These are phyloP conservation scores for Hyaloscypha bicolor DNA, from an alignment of 495 filamentous ascomycete genomes.

Conservation along the genomic window DNA sequence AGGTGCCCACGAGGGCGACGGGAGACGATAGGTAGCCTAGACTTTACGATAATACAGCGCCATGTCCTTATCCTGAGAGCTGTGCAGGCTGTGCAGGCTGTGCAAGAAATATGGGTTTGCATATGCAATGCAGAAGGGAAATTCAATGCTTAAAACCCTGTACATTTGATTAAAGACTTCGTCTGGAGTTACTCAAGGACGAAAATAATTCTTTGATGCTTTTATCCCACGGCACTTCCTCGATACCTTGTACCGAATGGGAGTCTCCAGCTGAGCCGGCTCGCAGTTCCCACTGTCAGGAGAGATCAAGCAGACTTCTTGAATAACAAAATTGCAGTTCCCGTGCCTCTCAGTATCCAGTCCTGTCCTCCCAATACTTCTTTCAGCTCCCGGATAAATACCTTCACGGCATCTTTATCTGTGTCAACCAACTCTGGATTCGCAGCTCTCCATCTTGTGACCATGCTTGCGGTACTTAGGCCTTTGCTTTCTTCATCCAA, in stretches of 20 bases:
- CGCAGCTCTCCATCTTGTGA: slow-evolving; percentile 31
- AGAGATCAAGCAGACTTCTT: slow-evolving; percentile 19
- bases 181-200: not conserved
- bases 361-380: slow-evolving; percentile 17
- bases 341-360: slow-evolving; percentile 8
- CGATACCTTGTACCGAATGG: not conserved
- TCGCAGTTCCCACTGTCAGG: not conserved
- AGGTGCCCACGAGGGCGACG: not conserved
- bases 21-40: not conserved
- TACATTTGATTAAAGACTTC: not conserved
- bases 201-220: not conserved
- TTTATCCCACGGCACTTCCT: not conserved
- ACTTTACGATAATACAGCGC: not conserved
- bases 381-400: slow-evolving; percentile 16
- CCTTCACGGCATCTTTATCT: slow-evolving; percentile 26
- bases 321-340: slow-evolving; percentile 26
- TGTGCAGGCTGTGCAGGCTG: not conserved
- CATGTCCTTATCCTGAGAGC: not conserved
- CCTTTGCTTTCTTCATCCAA: slow-evolving; percentile 17
- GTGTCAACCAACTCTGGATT: slow-evolving; percentile 28
- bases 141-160: not conserved
- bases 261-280: not conserved
- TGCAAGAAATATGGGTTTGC: not conserved
- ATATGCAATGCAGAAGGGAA: not conserved
- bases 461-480: slow-evolving; percentile 27